Conservation (phyloP, 768 basidiomycete genomes). For the Boletus rubescentipes region DNA sequence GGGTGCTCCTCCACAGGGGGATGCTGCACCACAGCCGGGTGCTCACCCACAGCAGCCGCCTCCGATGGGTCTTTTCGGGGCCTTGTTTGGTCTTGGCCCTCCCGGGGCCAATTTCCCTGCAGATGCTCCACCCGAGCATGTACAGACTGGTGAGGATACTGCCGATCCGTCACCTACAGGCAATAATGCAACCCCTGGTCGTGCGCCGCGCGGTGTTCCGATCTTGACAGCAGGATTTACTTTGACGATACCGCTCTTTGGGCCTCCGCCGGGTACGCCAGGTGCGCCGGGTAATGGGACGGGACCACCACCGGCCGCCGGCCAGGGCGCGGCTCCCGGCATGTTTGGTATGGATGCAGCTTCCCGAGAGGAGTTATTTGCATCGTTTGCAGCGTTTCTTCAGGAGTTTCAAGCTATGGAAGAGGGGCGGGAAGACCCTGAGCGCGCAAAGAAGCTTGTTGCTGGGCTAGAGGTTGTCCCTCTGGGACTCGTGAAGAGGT, state of each 20-base stretch:
- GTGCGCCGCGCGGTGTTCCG: conserved; percentile 21
- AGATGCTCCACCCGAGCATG: conserved; percentile 22
- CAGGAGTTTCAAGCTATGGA: conserved; percentile 30
- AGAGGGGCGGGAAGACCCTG: conserved; percentile 58
- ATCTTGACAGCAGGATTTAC: conserved; percentile 33
- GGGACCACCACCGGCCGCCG: conserved; percentile 3
- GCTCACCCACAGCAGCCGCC: conserved; percentile 21
- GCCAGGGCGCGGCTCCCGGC: conserved; percentile 8
- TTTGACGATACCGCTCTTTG: conserved; percentile 36
- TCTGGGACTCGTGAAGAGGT: conserved; percentile 59
- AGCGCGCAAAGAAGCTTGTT: conserved; percentile 61
- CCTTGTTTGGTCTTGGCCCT: conserved; percentile 25
- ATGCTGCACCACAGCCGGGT: conserved; percentile 25
- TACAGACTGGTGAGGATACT: conserved; percentile 29
- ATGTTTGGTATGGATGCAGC: conserved; percentile 19
- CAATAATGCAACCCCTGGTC: conserved; percentile 25
- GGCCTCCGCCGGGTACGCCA: conserved; percentile 13
- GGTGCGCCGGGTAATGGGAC: conserved; percentile 9
- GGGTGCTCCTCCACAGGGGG: conserved; percentile 28
- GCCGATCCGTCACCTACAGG: conserved; percentile 17
- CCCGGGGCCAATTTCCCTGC: conserved; percentile 13
- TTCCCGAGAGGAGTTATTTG: conserved; percentile 23
- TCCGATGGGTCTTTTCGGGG: conserved; percentile 24
- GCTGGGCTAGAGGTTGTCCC: conserved; percentile 67
- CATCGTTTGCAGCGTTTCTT: conserved; percentile 28